Conservation (phyloP, 2,329 filamentous ascomycete genomes). For the Pseudogymnoascus sp. region DNA sequence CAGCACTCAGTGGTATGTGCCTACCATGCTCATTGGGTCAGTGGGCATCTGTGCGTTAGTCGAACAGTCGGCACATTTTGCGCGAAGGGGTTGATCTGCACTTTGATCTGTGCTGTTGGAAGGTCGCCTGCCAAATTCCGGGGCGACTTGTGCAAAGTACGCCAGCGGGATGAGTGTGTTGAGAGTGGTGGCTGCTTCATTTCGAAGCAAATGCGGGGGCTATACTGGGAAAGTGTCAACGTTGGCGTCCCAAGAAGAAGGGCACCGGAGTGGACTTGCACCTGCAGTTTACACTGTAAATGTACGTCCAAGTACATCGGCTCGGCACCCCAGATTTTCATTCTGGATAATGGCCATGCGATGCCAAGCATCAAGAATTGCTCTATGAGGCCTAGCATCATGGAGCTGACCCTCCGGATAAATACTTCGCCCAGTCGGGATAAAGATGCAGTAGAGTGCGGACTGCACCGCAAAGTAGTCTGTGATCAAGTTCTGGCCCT, state of each 20-base stretch:
- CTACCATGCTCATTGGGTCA: conserved; percentile 4
- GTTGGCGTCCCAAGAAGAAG: background rate
- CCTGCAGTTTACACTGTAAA: background rate
- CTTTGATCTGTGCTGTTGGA: background rate
- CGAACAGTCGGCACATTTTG: background rate
- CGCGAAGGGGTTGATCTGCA: background rate
- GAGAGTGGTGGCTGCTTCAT: background rate
- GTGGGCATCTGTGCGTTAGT: background rate
- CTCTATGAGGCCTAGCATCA: background rate
- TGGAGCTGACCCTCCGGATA: conserved; percentile 9
- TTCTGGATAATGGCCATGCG: background rate
- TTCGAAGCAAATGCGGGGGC: background rate
- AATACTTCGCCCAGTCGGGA: conserved; percentile 1
- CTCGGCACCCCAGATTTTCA: conserved; percentile 2
- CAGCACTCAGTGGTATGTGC: background rate
- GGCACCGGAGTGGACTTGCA: background rate
- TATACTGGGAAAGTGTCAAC: background rate
- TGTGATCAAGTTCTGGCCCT: background rate
- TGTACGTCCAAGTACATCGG: background rate
- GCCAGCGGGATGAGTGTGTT: background rate
- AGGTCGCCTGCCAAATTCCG: conserved; percentile 3
- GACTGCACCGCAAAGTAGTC: background rate
- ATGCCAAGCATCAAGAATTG: background rate
- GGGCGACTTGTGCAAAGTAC: background rate
- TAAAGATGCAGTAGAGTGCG: background rate